Percentiles rank a stretch among this genome's conserved stretches.
phyloP scores from a whole-genome alignment of 345 rosid genomes.

The Camelina neglecta region DNA sequence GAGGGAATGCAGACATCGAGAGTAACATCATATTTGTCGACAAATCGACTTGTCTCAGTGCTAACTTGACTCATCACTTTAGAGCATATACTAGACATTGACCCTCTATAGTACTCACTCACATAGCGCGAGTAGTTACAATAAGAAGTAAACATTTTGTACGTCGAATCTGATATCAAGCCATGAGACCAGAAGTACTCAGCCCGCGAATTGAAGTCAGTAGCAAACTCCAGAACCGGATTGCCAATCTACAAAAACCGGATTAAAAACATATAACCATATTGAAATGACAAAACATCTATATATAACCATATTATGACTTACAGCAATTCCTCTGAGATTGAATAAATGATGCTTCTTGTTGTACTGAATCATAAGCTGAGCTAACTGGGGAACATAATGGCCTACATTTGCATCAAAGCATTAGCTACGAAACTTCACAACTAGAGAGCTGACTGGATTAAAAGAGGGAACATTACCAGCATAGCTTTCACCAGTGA shows the following conservation, averaged over 20 bases:
- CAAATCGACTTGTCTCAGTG: slow-evolving; percentile 84
- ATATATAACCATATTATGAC: slow-evolving; percentile 27
- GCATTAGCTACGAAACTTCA: not conserved
- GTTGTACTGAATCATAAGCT: slow-evolving; percentile 83
- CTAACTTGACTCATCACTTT: slow-evolving; percentile 85
- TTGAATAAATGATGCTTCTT: slow-evolving; percentile 74
- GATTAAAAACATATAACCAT: slow-evolving; percentile 7
- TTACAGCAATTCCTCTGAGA: slow-evolving; percentile 91
- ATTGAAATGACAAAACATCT: slow-evolving; percentile 1
- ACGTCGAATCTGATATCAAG: slow-evolving; percentile 85
- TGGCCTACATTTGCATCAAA: slow-evolving; percentile 59
- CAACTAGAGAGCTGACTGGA: not conserved
- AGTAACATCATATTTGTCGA: slow-evolving; percentile 93
- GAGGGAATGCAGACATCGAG: slow-evolving; percentile 94
- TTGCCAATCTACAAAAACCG: slow-evolving; percentile 72
- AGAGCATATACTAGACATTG: slow-evolving; percentile 75
- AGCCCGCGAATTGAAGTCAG: slow-evolving; percentile 92
- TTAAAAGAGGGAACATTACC: slow-evolving; percentile 48
- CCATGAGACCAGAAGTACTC: slow-evolving; percentile 99
- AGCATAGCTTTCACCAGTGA: slow-evolving; percentile 98
- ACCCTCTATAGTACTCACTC: slow-evolving; percentile 81
- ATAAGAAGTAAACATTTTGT: slow-evolving; percentile 77
- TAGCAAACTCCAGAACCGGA: slow-evolving; percentile 86
- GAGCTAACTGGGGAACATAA: slow-evolving; percentile 89
- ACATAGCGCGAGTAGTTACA: slow-evolving; percentile 94